These are phyloP conservation scores for Sclerotinia glacialis DNA, from an alignment of 2,329 filamentous ascomycete species.

Conservation along the genomic window DNA sequence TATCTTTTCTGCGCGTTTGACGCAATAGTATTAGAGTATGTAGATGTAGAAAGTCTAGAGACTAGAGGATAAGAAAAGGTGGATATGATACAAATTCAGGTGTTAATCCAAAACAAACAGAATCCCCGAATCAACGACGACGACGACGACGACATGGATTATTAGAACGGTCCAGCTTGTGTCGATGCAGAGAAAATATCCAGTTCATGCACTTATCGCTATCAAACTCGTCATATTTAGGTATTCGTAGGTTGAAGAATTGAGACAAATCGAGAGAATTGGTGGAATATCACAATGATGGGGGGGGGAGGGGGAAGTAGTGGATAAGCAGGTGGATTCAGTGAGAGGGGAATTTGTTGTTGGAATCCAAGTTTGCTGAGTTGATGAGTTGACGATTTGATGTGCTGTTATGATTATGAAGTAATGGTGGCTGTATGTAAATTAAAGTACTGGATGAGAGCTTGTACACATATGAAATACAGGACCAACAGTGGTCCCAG, in stretches of 20 bases:
- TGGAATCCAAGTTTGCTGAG: not conserved
- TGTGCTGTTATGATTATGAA: conserved; percentile 6
- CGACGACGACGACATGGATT: not conserved
- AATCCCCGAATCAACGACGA: not conserved
- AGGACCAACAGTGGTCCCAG: not conserved
- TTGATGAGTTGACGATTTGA: not conserved
- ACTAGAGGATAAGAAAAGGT: not conserved
- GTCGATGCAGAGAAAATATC: conserved; percentile 8
- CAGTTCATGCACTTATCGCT: not conserved
- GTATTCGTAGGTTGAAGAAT: conserved; percentile 5
- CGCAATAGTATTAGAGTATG: too few species aligned
- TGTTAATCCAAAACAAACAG: conserved; percentile 1
- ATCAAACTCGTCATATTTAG: conserved; percentile 4
- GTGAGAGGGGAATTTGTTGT: not conserved
- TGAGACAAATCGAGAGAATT: conserved; percentile 8
- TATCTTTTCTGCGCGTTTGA: conserved; percentile 12
- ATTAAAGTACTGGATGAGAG: conserved; percentile 9
- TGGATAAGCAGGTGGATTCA: not conserved
- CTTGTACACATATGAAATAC: conserved; percentile 11
- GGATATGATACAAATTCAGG: conserved; percentile 1
- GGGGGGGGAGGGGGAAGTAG: too few species aligned
- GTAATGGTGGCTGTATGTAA: not conserved
- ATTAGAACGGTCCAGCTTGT: conserved; percentile 3
- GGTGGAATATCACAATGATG: not conserved
- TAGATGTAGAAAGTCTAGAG: conserved; percentile 12